These are phyloP conservation scores for Russula olivacea DNA, from an alignment of 768 basidiomycete genomes.

Conservation along the genomic window DNA sequence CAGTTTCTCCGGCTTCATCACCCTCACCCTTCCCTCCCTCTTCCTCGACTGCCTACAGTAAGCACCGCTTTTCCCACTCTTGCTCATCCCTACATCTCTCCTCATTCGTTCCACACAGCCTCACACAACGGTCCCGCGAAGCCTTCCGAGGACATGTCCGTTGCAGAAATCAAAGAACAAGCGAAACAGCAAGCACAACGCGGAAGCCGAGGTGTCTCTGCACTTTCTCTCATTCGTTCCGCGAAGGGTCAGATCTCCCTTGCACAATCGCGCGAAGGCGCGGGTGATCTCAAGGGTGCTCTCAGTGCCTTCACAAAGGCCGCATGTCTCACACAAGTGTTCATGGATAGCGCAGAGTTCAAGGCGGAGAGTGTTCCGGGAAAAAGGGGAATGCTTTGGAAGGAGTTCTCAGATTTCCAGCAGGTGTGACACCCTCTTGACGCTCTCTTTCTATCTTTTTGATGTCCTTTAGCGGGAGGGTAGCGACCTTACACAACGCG, in stretches of 20 bases:
- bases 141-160: conserved; percentile 32
- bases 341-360: conserved; percentile 58
- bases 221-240: conserved; percentile 53
- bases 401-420: conserved; percentile 60
- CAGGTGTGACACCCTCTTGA: conserved; percentile 39
- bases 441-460: background rate
- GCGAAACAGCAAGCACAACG: conserved; percentile 45
- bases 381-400: conserved; percentile 50
- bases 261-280: conserved; percentile 48
- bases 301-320: conserved; percentile 56
- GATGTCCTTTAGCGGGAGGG: conserved; percentile 34
- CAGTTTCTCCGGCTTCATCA: conserved; percentile 38
- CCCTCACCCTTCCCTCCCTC: conserved; percentile 30
- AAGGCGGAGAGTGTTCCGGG: conserved; percentile 42
- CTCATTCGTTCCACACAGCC: conserved; percentile 21
- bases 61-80: conserved; percentile 28
- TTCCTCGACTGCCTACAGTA: conserved; percentile 27
- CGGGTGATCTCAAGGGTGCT: conserved; percentile 57
- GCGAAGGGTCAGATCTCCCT: conserved; percentile 52
- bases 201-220: conserved; percentile 52
- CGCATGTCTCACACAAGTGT: conserved; percentile 50
- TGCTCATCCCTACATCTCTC: conserved; percentile 26
- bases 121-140: conserved; percentile 26
- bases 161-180: conserved; percentile 44
- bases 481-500: conserved; percentile 36